Evolutionary conservation across 1,139 yeast genomes (phyloP).

Genomic region (Scheffersomyces quercinus): DNA sequence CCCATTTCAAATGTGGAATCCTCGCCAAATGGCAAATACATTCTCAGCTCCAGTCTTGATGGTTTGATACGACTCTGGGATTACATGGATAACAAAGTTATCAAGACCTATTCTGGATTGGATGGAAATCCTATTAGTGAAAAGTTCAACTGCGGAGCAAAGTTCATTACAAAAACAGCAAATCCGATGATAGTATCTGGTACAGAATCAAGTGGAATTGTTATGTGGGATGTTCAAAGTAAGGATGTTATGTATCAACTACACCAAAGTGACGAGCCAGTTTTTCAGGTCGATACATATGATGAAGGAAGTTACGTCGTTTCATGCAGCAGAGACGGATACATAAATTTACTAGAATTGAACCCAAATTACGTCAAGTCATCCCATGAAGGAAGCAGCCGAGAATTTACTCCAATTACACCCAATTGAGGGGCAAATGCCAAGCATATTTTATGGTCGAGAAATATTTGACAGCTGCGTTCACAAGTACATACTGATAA

Average conservation of each 20-base stretch:
- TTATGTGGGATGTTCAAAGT: slow-evolving; percentile 76
- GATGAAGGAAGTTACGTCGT: slow-evolving; percentile 41
- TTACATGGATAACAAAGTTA: slow-evolving; percentile 72
- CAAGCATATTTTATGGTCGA: no score
- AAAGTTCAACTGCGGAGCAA: slow-evolving; percentile 50
- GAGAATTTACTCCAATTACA: slow-evolving; percentile 4
- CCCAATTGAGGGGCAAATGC: neutral
- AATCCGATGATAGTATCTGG: slow-evolving; percentile 61
- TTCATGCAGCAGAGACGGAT: slow-evolving; percentile 33
- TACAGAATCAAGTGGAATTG: slow-evolving; percentile 57
- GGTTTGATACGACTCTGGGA: slow-evolving; percentile 82
- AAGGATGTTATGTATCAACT: slow-evolving; percentile 50
- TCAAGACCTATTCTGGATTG: slow-evolving; percentile 64
- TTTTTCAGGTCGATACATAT: slow-evolving; percentile 48
- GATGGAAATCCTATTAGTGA: slow-evolving; percentile 37
- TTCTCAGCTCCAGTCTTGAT: slow-evolving; percentile 79
- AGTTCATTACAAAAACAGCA: slow-evolving; percentile 37
- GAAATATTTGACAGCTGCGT: no score
- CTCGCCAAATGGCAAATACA: slow-evolving; percentile 80
- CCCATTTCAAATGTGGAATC: slow-evolving; percentile 76
- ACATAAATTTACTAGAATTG: slow-evolving; percentile 24
- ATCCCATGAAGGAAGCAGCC: neutral
- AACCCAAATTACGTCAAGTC: slow-evolving; percentile 9
- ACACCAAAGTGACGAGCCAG: slow-evolving; percentile 34
- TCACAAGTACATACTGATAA: no score